A percentile compares a stretch with the other conserved stretches of the same genome.
Evolutionary conservation across 768 basidiomycete species (phyloP).

Genomic region (Suillus ampliporus): DNA sequence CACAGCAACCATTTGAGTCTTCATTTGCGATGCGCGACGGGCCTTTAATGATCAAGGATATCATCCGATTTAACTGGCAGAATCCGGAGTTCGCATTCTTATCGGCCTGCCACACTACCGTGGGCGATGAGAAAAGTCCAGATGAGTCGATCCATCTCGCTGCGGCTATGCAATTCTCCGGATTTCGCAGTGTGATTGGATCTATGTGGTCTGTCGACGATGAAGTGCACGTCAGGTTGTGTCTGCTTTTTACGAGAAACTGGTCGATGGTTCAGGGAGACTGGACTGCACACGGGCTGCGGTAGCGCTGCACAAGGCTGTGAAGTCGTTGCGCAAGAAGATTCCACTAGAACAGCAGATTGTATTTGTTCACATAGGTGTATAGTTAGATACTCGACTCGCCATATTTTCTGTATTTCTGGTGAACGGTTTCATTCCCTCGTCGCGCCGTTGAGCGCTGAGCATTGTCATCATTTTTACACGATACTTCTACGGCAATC

Average conservation of each 20-base stretch:
- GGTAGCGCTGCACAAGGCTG: constrained; percentile 7
- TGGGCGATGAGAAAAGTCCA: constrained; percentile 17
- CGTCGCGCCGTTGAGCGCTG: no score
- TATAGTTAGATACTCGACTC: neutral
- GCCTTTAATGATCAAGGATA: neutral
- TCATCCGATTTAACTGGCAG: constrained; percentile 2
- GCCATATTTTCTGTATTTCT: no score
- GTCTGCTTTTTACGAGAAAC: constrained; percentile 3
- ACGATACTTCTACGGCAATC: no score
- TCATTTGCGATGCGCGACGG: constrained; percentile 5
- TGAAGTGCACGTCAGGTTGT: neutral
- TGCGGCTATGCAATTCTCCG: constrained; percentile 26
- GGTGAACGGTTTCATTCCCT: no score
- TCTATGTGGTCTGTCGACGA: constrained; percentile 26
- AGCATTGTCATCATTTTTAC: no score
- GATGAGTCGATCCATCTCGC: constrained; percentile 30
- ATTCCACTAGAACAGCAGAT: constrained; percentile 11
- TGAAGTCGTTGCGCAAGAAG: neutral
- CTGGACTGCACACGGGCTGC: constrained; percentile 12
- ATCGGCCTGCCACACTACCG: constrained; percentile 30
- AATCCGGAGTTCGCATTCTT: constrained; percentile 17
- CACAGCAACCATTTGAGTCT: constrained; percentile 19
- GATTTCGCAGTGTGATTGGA: constrained; percentile 27
- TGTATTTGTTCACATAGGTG: constrained; percentile 15
- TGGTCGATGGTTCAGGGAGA: neutral